Percentiles rank a stretch among this genome's conserved stretches.
phyloP scores from a whole-genome alignment of 2,329 filamentous ascomycete genomes.

The Cryphonectria radicalis region DNA sequence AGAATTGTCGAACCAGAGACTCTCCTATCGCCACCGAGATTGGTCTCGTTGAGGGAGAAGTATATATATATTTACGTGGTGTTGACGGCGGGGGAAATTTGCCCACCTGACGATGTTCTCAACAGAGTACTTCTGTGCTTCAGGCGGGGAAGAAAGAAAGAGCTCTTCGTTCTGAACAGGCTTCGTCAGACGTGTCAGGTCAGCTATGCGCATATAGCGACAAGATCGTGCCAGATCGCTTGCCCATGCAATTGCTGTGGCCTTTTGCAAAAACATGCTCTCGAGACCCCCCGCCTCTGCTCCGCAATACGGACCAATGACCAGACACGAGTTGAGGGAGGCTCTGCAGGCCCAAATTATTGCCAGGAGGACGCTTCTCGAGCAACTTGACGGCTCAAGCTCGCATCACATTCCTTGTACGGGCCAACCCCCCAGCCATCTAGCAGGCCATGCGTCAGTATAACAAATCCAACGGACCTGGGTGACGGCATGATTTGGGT shows the following conservation, averaged over 20 bases:
- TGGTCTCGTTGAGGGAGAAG: not conserved
- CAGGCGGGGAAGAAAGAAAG: not conserved
- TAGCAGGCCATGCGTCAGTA: not conserved
- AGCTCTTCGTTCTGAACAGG: no score
- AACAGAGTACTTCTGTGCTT: not conserved
- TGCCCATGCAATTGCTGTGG: not conserved
- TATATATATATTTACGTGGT: not conserved
- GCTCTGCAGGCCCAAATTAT: not conserved
- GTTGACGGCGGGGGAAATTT: not conserved
- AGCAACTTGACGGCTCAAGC: not conserved
- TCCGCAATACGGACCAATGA: not conserved
- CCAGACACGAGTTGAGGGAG: not conserved
- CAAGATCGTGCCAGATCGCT: not conserved
- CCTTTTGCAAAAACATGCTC: not conserved
- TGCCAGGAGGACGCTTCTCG: not conserved
- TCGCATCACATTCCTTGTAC: not conserved
- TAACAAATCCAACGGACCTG: not conserved
- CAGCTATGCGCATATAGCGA: not conserved
- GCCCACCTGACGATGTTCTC: not conserved
- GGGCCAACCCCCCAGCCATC: no score
- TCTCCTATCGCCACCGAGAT: not conserved
- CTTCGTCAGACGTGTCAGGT: not conserved
- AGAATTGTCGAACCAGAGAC: not conserved
- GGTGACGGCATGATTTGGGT: not conserved
- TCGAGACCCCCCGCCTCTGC: no score